Conservation (phyloP, 2,329 filamentous ascomycete species). For the Didymella arachidicola region DNA sequence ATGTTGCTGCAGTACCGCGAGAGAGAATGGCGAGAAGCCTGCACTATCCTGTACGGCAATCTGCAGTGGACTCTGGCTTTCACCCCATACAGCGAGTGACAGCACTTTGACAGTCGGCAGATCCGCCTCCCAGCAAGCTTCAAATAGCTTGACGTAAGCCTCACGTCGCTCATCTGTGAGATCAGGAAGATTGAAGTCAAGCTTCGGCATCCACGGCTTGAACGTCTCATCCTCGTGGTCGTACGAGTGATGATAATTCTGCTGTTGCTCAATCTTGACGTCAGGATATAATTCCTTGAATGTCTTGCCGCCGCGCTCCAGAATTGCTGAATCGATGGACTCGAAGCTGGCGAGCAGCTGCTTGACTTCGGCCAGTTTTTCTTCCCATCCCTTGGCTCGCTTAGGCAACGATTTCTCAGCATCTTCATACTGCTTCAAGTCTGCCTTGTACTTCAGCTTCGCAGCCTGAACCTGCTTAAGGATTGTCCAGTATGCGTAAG, state of each 20-base stretch:
- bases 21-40: constrained; percentile 67
- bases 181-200: constrained; percentile 58
- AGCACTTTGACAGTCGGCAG: constrained; percentile 69
- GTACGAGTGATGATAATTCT: not conserved
- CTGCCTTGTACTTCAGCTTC: constrained; percentile 48
- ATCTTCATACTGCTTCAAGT: constrained; percentile 42
- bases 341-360: constrained; percentile 62
- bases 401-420: constrained; percentile 27
- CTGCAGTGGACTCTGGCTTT: constrained; percentile 63
- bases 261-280: constrained; percentile 2
- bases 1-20: constrained; percentile 73
- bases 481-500: constrained; percentile 67
- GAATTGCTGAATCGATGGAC: constrained; percentile 62
- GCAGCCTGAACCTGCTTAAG: constrained; percentile 52
- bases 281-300: constrained; percentile 70
- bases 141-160: constrained; percentile 73
- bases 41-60: constrained; percentile 65
- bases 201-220: constrained; percentile 25
- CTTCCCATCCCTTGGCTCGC: constrained; percentile 43
- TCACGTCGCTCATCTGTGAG: constrained; percentile 62
- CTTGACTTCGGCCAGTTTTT: constrained; percentile 66
- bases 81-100: constrained; percentile 67
- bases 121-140: constrained; percentile 78
- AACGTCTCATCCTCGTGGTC: constrained; percentile 15
- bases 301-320: constrained; percentile 69